A percentile compares a stretch with the other conserved stretches of the same genome.
Evolutionary conservation across 78 protist genomes (phyloP).

Genomic region (Planoprotostelium fungivorum): DNA sequence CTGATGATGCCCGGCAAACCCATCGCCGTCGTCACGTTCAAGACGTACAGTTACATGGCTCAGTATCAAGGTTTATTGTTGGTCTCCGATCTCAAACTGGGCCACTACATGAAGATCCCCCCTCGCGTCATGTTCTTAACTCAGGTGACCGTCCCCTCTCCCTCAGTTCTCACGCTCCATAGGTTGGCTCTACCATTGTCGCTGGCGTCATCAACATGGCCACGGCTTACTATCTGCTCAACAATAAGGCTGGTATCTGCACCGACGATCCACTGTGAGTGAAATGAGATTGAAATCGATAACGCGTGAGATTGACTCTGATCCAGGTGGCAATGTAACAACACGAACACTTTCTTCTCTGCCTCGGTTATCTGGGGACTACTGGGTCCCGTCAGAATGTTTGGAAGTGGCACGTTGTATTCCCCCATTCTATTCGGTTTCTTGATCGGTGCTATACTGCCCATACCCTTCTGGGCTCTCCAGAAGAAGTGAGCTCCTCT

Average conservation of each 20-base stretch:
- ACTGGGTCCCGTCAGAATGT: neutral
- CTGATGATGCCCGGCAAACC: neutral
- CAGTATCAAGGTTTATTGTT: neutral
- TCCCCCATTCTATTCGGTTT: neutral
- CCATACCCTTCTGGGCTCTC: neutral
- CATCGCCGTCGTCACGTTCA: neutral
- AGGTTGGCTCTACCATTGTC: neutral
- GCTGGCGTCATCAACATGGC: neutral
- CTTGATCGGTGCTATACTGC: neutral
- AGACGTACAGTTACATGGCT: neutral
- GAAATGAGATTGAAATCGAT: too few relatives aligned
- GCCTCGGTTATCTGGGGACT: neutral
- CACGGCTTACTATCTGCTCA: neutral
- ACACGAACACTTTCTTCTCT: neutral
- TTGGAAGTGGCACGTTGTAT: neutral
- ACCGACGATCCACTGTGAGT: neutral
- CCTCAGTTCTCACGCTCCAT: neutral
- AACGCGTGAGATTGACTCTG: too few relatives aligned
- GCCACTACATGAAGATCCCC: neutral
- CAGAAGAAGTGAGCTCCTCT: neutral
- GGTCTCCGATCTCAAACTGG: neutral
- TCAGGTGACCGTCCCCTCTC: neutral
- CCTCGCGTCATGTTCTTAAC: neutral
- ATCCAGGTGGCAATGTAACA: neutral
- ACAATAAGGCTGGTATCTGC: neutral